Evolutionary conservation across 2,329 filamentous ascomycete species (phyloP).

Genomic region (Thelonectria rubi): DNA sequence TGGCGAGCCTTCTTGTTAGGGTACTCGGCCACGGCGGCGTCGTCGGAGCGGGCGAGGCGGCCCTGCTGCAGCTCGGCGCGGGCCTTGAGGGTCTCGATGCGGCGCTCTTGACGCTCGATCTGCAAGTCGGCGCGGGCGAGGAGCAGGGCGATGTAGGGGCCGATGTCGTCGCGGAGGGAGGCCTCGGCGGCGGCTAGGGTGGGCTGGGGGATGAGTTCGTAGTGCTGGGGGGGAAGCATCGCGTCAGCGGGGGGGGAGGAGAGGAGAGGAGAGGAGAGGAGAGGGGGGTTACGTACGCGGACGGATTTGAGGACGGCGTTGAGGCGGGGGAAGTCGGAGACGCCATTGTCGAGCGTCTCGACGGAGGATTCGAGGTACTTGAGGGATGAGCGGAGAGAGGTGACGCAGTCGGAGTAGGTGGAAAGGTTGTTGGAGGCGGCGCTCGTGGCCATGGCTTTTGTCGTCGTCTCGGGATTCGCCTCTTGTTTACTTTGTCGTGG

Average conservation of each 20-base stretch:
- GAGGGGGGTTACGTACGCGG: slow-evolving; percentile 54
- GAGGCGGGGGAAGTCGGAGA: slow-evolving; percentile 67
- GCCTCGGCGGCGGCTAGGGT: slow-evolving; percentile 84
- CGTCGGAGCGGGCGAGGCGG: slow-evolving; percentile 52
- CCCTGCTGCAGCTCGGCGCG: slow-evolving; percentile 86
- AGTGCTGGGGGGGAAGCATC: slow-evolving; percentile 68
- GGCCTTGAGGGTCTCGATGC: slow-evolving; percentile 84
- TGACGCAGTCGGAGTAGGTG: slow-evolving; percentile 66
- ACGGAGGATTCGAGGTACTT: slow-evolving; percentile 69
- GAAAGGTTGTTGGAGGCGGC: slow-evolving; percentile 41
- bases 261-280: background rate
- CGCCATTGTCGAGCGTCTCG: slow-evolving; percentile 62
- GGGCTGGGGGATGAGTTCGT: slow-evolving; percentile 88
- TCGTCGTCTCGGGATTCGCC: background rate
- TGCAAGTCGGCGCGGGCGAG: slow-evolving; percentile 85
- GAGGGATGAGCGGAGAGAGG: slow-evolving; percentile 67
- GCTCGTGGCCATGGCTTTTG: slow-evolving; percentile 31
- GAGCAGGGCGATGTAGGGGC: slow-evolving; percentile 83
- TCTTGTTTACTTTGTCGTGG: slow-evolving; percentile 22
- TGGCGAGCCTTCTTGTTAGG: slow-evolving; percentile 33
- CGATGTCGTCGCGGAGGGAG: slow-evolving; percentile 86
- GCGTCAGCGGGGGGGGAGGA: background rate
- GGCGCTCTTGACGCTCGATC: slow-evolving; percentile 81
- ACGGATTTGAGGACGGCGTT: slow-evolving; percentile 65
- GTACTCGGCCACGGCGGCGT: slow-evolving; percentile 23